phyloP scores from a whole-genome alignment of 2,329 filamentous ascomycete genomes.

The Exophiala calicioides region DNA sequence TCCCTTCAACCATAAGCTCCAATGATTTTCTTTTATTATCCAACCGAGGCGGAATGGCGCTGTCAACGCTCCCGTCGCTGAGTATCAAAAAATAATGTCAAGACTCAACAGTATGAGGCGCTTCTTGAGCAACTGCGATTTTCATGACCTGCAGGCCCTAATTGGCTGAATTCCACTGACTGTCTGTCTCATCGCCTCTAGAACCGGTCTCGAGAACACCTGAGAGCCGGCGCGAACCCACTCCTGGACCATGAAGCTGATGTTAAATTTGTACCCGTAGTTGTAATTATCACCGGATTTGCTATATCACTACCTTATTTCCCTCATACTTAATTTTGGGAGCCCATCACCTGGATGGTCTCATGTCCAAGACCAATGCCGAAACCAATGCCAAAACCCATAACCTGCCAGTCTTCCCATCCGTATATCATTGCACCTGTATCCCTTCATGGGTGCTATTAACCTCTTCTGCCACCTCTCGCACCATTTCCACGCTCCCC shows the following conservation, averaged over 20 bases:
- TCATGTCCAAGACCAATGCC: slow-evolving; percentile 6
- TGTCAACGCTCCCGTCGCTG: slow-evolving; percentile 28
- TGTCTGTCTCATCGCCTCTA: neutral
- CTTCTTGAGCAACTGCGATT: neutral
- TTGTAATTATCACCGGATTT: slow-evolving; percentile 13
- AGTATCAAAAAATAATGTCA: slow-evolving; percentile 29
- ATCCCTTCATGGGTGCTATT: no score
- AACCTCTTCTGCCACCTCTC: slow-evolving; percentile 20
- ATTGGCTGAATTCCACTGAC: neutral
- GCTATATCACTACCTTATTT: slow-evolving; percentile 6
- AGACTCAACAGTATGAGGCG: slow-evolving; percentile 30
- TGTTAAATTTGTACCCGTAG: neutral
- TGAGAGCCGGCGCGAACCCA: no score
- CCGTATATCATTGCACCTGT: no score
- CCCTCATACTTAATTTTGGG: neutral
- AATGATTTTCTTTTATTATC: slow-evolving; percentile 27
- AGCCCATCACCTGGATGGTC: slow-evolving; percentile 28
- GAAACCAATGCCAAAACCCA: neutral
- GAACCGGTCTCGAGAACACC: no score
- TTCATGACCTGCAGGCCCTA: neutral
- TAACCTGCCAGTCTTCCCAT: no score
- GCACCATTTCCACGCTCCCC: slow-evolving; percentile 22
- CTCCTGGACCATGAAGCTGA: no score
- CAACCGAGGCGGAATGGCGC: slow-evolving; percentile 24
- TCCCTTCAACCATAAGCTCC: slow-evolving; percentile 7